Conservation (phyloP, 352 stramenopile species). For the Globisporangium spinosum region DNA sequence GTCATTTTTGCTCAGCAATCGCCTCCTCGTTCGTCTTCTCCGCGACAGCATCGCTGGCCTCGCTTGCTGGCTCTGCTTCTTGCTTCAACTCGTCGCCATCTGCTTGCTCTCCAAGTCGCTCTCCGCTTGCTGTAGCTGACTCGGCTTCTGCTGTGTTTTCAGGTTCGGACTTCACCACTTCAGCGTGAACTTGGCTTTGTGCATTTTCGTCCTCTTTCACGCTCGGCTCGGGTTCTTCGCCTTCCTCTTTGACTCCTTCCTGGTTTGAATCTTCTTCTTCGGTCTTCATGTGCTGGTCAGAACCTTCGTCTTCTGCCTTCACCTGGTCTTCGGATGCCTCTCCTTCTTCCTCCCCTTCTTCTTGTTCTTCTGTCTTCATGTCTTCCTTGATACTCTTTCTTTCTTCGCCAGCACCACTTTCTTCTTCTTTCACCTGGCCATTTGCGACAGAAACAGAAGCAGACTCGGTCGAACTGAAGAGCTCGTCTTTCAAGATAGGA, state of each 20-base stretch:
- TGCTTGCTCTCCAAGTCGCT: background rate
- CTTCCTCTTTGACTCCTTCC: background rate
- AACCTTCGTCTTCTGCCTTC: background rate
- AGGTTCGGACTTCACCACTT: background rate
- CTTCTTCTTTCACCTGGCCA: background rate
- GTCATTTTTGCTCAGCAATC: background rate
- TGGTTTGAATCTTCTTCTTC: background rate
- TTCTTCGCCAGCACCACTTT: background rate
- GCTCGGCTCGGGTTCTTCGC: background rate
- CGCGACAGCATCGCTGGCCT: background rate
- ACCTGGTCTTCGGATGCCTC: background rate
- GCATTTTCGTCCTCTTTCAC: background rate
- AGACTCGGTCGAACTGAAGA: constrained; percentile 21
- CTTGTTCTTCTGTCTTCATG: background rate
- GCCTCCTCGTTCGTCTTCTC: background rate
- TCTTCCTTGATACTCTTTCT: background rate
- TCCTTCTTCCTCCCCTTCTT: background rate
- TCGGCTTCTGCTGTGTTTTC: background rate
- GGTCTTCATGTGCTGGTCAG: background rate
- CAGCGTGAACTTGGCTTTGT: background rate
- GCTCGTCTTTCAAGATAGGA: constrained; percentile 16
- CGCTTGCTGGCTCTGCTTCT: background rate
- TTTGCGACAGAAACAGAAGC: background rate
- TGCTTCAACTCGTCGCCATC: background rate
- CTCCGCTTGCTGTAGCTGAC: background rate